These are phyloP conservation scores for Fragaria nilgerrensis DNA, from an alignment of 306 rosid species.

Conservation along the genomic window DNA sequence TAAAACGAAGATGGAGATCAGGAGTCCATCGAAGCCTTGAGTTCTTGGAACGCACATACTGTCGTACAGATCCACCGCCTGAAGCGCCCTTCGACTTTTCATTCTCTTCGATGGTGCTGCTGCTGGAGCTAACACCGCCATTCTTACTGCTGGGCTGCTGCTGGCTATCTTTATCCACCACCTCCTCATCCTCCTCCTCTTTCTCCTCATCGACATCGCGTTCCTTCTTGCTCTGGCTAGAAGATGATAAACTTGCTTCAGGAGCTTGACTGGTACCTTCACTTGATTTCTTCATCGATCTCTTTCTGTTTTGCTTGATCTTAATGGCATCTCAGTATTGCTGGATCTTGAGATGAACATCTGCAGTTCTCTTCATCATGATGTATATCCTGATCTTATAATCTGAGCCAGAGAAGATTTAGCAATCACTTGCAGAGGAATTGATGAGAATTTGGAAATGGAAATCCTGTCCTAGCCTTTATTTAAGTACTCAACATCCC, in stretches of 20 bases:
- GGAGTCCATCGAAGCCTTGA: slow-evolving; percentile 51
- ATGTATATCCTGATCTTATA: neutral
- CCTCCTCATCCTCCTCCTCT: slow-evolving; percentile 1
- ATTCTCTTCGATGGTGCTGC: slow-evolving; percentile 35
- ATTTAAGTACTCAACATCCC: slow-evolving; percentile 18
- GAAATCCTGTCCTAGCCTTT: neutral
- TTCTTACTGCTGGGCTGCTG: slow-evolving; percentile 1
- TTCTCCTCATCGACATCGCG: slow-evolving; percentile 10
- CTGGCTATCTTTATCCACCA: slow-evolving; percentile 6
- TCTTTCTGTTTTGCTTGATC: slow-evolving; percentile 14
- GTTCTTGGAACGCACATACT: slow-evolving; percentile 43
- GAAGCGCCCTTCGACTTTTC: slow-evolving; percentile 33
- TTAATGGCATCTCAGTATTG: slow-evolving; percentile 5
- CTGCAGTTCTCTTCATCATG: neutral
- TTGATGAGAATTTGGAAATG: slow-evolving; percentile 19
- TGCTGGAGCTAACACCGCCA: slow-evolving; percentile 33
- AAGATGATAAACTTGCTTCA: slow-evolving; percentile 14
- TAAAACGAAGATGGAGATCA: slow-evolving; percentile 45
- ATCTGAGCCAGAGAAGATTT: neutral
- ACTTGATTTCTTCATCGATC: slow-evolving; percentile 20
- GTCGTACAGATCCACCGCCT: slow-evolving; percentile 43
- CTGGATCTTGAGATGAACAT: slow-evolving; percentile 12
- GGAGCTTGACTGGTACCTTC: slow-evolving; percentile 17
- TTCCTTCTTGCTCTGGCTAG: slow-evolving; percentile 6
- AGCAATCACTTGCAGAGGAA: slow-evolving; percentile 9